Evolutionary conservation across 129 eudicot species (phyloP).

Genomic region (Centella asiatica): DNA sequence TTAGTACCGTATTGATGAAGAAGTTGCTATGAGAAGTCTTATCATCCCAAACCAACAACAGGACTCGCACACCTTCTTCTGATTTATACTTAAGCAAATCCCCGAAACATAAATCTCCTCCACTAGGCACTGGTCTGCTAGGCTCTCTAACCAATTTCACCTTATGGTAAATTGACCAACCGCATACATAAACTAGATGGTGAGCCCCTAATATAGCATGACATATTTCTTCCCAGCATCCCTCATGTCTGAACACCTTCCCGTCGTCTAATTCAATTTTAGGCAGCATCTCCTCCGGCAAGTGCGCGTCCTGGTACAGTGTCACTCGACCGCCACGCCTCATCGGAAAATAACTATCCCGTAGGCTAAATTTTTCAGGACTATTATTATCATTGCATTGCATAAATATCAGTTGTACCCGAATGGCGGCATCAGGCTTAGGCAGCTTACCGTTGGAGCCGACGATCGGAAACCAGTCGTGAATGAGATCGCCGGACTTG

Average conservation of each 20-base stretch:
- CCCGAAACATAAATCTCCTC: slow-evolving; percentile 78
- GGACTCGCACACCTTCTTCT: slow-evolving; percentile 86
- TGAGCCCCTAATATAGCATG: slow-evolving; percentile 79
- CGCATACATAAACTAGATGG: slow-evolving; percentile 70
- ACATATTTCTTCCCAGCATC: slow-evolving; percentile 88
- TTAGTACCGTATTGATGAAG: slow-evolving; percentile 55
- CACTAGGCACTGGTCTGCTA: slow-evolving; percentile 51
- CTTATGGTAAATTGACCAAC: slow-evolving; percentile 87
- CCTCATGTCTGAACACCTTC: slow-evolving; percentile 31
- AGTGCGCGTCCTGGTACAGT: slow-evolving; percentile 86
- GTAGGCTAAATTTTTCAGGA: slow-evolving; percentile 18
- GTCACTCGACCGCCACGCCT: slow-evolving; percentile 58
- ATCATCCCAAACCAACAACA: slow-evolving; percentile 91
- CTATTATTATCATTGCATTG: slow-evolving; percentile 19
- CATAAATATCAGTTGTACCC: slow-evolving; percentile 25
- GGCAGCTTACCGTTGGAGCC: slow-evolving; percentile 45
- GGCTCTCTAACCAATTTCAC: slow-evolving; percentile 77
- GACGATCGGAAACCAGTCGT: slow-evolving; percentile 53
- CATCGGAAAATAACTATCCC: slow-evolving; percentile 53
- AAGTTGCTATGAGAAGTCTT: slow-evolving; percentile 66
- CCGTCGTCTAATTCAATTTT: slow-evolving; percentile 56
- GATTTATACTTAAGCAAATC: slow-evolving; percentile 79
- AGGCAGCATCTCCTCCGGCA: slow-evolving; percentile 45
- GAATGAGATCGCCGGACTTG: slow-evolving; percentile 33
- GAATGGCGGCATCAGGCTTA: slow-evolving; percentile 42